phyloP scores from a whole-genome alignment of 106 monocot genomes.

The Apostasia shenzhenica region DNA sequence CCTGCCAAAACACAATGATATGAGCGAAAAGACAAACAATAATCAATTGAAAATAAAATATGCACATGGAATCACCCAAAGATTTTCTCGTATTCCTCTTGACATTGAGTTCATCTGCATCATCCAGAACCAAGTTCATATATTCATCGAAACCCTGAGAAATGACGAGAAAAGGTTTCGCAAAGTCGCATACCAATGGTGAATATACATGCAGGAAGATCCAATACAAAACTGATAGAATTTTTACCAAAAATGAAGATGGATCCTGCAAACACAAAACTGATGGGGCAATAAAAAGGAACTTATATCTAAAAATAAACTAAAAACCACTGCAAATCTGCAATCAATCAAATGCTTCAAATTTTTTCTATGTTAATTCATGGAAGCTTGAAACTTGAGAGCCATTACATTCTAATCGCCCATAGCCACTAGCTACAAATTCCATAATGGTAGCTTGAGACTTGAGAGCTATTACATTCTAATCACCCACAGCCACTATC shows the following conservation, averaged over 20 bases:
- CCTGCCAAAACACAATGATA: constrained; percentile 27
- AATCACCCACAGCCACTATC: no score
- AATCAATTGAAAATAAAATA: background rate
- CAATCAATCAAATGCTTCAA: background rate
- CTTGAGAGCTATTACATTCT: no score
- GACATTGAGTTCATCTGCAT: constrained; percentile 70
- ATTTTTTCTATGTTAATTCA: background rate
- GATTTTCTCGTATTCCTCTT: constrained; percentile 76
- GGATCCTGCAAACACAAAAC: background rate
- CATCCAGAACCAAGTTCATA: constrained; percentile 84
- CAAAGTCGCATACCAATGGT: background rate
- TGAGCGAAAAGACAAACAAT: background rate
- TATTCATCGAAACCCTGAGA: constrained; percentile 83
- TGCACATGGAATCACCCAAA: constrained; percentile 24
- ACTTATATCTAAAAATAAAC: background rate
- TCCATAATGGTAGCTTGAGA: no score
- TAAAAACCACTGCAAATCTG: background rate
- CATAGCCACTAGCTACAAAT: no score
- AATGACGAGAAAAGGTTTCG: background rate
- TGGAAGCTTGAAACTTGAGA: no score
- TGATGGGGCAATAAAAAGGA: background rate
- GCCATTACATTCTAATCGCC: no score
- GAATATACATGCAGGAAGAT: background rate
- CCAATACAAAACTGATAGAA: background rate
- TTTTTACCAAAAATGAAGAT: background rate